These are phyloP conservation scores for Fraxinus albicans DNA, from an alignment of 305 asterid species.

Conservation along the genomic window DNA sequence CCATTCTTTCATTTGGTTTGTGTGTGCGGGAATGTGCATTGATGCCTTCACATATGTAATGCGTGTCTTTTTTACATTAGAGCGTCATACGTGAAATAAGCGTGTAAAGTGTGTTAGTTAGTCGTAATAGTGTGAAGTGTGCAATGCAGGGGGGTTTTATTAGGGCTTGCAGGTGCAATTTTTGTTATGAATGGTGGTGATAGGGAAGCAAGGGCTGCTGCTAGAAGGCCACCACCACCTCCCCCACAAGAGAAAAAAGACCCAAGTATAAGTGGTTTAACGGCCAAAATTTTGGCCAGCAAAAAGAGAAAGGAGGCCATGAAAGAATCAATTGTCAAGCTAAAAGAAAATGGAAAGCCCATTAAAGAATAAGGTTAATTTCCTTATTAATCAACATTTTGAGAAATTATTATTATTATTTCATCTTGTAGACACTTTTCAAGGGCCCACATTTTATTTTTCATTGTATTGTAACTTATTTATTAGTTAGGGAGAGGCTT, in stretches of 20 bases:
- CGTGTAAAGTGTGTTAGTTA: not conserved
- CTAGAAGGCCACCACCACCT: constrained; percentile 76
- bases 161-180: constrained; percentile 50
- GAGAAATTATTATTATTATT: not conserved
- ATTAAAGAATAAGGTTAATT: constrained; percentile 18
- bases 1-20: not conserved
- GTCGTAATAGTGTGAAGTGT: not conserved
- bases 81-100: no score
- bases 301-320: constrained; percentile 89
- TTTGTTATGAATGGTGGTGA: constrained; percentile 35
- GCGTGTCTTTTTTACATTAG: no score
- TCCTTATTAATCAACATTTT: not conserved
- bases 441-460: not conserved
- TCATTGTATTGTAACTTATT: not conserved
- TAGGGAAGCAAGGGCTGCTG: constrained; percentile 51
- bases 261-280: constrained; percentile 61
- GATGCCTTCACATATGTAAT: not conserved
- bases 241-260: constrained; percentile 80
- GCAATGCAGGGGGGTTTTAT: constrained; percentile 51
- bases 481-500: not conserved
- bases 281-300: constrained; percentile 74
- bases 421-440: not conserved
- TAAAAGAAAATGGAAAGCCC: constrained; percentile 58
- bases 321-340: constrained; percentile 59
- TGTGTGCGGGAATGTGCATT: not conserved